Percentiles rank a stretch among this genome's conserved stretches.
Evolutionary conservation across 306 rosid species (phyloP).

Genomic region (Vigna nakashimae): DNA sequence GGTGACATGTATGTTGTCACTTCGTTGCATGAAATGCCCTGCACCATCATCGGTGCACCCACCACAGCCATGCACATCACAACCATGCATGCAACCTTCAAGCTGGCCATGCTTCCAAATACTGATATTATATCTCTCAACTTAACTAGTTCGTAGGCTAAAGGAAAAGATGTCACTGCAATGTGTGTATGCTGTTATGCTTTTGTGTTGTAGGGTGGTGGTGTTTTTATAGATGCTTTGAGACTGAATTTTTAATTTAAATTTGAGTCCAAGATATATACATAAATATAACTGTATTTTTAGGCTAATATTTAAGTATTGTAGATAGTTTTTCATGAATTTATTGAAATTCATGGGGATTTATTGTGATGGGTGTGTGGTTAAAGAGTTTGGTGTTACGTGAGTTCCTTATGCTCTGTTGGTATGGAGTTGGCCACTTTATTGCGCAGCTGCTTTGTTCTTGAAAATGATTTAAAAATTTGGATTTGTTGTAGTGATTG

Average conservation of each 20-base stretch:
- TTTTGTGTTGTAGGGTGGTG: neutral
- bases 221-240: neutral
- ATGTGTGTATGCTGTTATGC: neutral
- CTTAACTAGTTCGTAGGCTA: neutral
- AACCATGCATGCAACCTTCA: conserved; percentile 42
- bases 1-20: neutral
- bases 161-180: neutral
- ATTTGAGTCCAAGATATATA: no score
- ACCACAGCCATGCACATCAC: conserved; percentile 41
- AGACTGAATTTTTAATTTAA: no score
- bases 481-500: no score
- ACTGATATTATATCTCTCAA: neutral
- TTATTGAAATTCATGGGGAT: neutral
- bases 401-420: neutral
- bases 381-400: neutral
- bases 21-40: conserved; percentile 41
- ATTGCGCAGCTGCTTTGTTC: neutral
- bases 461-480: no score
- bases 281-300: no score
- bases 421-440: neutral
- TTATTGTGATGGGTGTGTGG: neutral
- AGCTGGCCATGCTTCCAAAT: neutral
- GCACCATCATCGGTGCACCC: conserved; percentile 36
- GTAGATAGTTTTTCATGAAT: neutral
- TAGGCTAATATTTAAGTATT: no score